Conservation (phyloP, 257 asterid species). For the Sherardia arvensis region DNA sequence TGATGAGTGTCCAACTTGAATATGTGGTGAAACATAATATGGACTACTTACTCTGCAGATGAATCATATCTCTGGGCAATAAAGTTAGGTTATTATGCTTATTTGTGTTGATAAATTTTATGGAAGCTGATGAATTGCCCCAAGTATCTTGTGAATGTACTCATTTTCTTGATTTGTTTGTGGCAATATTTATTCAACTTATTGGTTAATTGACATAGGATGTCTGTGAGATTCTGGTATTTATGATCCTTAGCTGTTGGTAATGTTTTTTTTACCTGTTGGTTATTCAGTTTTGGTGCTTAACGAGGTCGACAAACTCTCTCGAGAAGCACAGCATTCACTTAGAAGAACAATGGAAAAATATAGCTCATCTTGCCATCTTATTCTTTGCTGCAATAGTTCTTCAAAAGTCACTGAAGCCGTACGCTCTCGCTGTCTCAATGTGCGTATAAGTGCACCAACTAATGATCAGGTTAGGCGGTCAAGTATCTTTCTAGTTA, state of each 20-base stretch:
- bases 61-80: background rate
- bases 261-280: background rate
- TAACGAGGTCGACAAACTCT: slow-evolving; percentile 95
- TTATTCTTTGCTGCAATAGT: slow-evolving; percentile 91
- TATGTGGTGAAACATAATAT: background rate
- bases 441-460: slow-evolving; percentile 83
- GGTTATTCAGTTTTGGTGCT: slow-evolving; percentile 63
- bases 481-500: background rate
- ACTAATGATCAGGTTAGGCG: slow-evolving; percentile 58
- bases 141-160: background rate
- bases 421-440: slow-evolving; percentile 94
- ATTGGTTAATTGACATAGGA: background rate
- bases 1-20: background rate
- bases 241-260: slow-evolving; percentile 12
- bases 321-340: slow-evolving; percentile 98
- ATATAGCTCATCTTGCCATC: slow-evolving; percentile 87
- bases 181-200: background rate
- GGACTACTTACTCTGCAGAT: background rate
- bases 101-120: background rate
- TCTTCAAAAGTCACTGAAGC: slow-evolving; percentile 98
- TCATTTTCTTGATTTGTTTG: background rate
- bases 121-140: background rate
- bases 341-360: slow-evolving; percentile 99
- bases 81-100: background rate
- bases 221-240: slow-evolving; percentile 5